Percentiles rank a stretch among this genome's conserved stretches.
Conservation (phyloP, 352 stramenopile genomes). For the Phytophthora hibernalis region DNA sequence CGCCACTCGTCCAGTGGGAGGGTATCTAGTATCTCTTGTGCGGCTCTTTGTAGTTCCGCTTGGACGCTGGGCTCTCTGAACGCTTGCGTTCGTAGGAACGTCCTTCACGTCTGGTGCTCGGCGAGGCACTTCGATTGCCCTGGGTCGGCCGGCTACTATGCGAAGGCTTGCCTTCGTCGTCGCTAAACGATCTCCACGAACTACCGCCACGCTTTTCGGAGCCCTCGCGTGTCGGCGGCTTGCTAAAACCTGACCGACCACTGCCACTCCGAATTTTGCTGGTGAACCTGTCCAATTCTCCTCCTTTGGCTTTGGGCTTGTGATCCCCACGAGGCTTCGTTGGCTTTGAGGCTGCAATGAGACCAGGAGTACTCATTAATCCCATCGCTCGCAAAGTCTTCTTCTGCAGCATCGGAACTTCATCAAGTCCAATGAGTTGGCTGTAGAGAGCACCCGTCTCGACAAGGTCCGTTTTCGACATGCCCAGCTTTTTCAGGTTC, state of each 20-base stretch:
- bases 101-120: slow-evolving; percentile 16
- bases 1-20: too few species aligned
- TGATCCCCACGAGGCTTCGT: slow-evolving; percentile 6
- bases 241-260: background rate
- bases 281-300: slow-evolving; percentile 27
- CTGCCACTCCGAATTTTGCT: slow-evolving; percentile 8
- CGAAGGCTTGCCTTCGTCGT: slow-evolving; percentile 16
- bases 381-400: slow-evolving; percentile 83
- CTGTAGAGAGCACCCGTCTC: slow-evolving; percentile 72
- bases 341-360: slow-evolving; percentile 40
- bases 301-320: slow-evolving; percentile 22
- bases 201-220: slow-evolving; percentile 9
- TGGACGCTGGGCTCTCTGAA: slow-evolving; percentile 15
- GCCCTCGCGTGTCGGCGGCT: slow-evolving; percentile 4
- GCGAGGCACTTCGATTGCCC: slow-evolving; percentile 14
- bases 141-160: slow-evolving; percentile 7
- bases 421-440: slow-evolving; percentile 59
- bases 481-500: slow-evolving; percentile 65
- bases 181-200: slow-evolving; percentile 25
- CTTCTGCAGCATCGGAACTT: slow-evolving; percentile 86
- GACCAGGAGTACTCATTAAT: slow-evolving; percentile 75
- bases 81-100: slow-evolving; percentile 20
- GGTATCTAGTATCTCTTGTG: slow-evolving; percentile 37
- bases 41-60: slow-evolving; percentile 37
- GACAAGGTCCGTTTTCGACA: slow-evolving; percentile 74